A percentile compares a stretch with the other conserved stretches of the same genome.
These are phyloP conservation scores for Termitomyces sp. DNA, from an alignment of 768 basidiomycete species.

Conservation along the genomic window DNA sequence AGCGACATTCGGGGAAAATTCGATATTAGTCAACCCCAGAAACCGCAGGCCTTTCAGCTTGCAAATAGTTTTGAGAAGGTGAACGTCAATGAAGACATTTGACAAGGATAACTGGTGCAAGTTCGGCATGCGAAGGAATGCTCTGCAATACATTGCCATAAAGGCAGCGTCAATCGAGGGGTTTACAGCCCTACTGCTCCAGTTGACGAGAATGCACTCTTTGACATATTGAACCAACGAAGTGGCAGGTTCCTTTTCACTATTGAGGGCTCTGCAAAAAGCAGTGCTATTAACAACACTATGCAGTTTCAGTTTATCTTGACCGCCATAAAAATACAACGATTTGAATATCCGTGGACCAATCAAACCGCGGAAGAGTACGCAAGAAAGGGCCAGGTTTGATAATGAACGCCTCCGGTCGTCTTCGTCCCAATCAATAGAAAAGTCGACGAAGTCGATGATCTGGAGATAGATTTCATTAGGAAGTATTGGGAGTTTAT, in stretches of 20 bases:
- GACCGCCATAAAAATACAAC: slow-evolving; percentile 19
- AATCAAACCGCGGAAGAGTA: slow-evolving; percentile 35
- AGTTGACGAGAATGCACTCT: slow-evolving; percentile 16
- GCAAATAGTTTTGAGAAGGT: slow-evolving; percentile 11
- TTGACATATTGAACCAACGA: slow-evolving; percentile 27
- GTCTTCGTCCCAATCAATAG: slow-evolving; percentile 6
- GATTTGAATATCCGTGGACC: slow-evolving; percentile 36
- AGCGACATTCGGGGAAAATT: neutral
- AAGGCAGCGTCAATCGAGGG: slow-evolving; percentile 4
- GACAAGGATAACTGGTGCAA: slow-evolving; percentile 5
- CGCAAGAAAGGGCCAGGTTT: slow-evolving; percentile 37
- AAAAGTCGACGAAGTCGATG: slow-evolving; percentile 27
- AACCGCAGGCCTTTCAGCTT: slow-evolving; percentile 3
- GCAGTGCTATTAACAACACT: slow-evolving; percentile 3
- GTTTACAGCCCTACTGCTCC: neutral
- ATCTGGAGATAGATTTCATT: slow-evolving; percentile 42
- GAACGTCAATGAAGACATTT: neutral
- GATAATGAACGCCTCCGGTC: slow-evolving; percentile 20
- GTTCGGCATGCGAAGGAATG: slow-evolving; percentile 14
- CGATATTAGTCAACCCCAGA: neutral
- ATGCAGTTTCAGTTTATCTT: neutral
- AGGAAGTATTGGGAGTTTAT: slow-evolving; percentile 26
- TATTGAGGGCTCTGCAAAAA: slow-evolving; percentile 25
- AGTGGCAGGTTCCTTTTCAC: slow-evolving; percentile 21
- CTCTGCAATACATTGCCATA: slow-evolving; percentile 12